Percentiles rank a stretch among this genome's conserved stretches.
These are phyloP conservation scores for Endocladia muricata DNA, from an alignment of 31 red algal species.

Conservation along the genomic window DNA sequence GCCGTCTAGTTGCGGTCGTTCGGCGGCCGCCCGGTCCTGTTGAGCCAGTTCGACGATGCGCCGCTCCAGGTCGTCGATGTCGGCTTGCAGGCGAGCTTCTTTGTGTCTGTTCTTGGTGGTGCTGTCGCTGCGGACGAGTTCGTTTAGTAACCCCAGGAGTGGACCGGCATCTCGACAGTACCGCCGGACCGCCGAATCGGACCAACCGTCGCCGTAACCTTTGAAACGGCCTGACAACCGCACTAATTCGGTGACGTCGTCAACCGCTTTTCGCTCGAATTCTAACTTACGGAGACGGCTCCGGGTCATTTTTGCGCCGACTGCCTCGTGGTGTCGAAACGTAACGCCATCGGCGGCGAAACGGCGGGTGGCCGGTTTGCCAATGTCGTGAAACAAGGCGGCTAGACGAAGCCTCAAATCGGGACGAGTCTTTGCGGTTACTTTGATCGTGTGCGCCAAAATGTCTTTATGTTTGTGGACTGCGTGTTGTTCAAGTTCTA, in stretches of 20 bases:
- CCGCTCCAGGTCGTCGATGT: background rate
- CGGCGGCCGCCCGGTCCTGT: background rate
- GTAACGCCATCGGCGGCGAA: too few species aligned
- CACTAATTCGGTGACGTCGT: too few species aligned
- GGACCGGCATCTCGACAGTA: background rate
- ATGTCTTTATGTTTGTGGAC: constrained; percentile 3
- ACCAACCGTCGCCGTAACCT: constrained; percentile 12
- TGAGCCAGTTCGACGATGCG: constrained; percentile 6
- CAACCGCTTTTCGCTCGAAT: too few species aligned
- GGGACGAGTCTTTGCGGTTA: background rate
- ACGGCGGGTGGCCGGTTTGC: too few species aligned
- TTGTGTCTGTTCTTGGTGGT: background rate
- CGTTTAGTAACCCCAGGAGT: background rate
- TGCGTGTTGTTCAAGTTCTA: background rate
- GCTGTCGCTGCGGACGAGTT: background rate
- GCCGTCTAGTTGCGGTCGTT: background rate
- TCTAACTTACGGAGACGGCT: too few species aligned
- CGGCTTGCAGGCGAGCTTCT: background rate
- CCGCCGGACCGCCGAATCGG: constrained; percentile 3
- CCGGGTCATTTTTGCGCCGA: too few species aligned
- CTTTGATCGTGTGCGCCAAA: constrained; percentile 7
- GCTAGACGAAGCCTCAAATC: background rate
- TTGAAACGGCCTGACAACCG: too few species aligned
- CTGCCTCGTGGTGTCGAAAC: too few species aligned
- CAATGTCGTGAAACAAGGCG: too few species aligned